Percentiles rank a stretch among this genome's conserved stretches.
phyloP scores from a whole-genome alignment of 2,329 filamentous ascomycete genomes.

The Akanthomyces uredinophilus region DNA sequence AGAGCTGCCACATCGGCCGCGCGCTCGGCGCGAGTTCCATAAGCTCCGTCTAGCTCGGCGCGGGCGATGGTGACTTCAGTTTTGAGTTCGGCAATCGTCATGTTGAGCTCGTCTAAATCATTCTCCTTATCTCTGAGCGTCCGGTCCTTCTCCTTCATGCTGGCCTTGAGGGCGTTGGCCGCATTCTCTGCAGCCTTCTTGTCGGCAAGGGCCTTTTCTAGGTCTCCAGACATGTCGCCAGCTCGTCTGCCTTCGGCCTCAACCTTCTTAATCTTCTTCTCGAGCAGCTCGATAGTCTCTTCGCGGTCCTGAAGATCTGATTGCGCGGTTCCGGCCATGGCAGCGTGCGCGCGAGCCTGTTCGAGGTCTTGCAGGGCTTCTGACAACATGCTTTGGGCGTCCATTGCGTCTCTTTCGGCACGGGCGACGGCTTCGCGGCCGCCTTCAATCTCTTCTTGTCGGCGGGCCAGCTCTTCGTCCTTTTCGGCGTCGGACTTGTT shows the following conservation, averaged over 20 bases:
- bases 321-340: conserved; percentile 21
- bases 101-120: conserved; percentile 46
- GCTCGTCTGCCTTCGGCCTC: conserved; percentile 27
- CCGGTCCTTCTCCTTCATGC: conserved; percentile 34
- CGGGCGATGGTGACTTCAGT: conserved; percentile 56
- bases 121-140: conserved; percentile 44
- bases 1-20: conserved; percentile 53
- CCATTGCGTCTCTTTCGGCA: conserved; percentile 34
- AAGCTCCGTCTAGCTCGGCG: conserved; percentile 58
- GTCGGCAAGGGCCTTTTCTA: conserved; percentile 25
- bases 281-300: conserved; percentile 37
- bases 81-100: conserved; percentile 53
- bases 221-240: conserved; percentile 23
- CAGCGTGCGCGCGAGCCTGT: conserved; percentile 24
- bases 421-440: conserved; percentile 30
- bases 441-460: conserved; percentile 51
- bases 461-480: conserved; percentile 57
- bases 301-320: conserved; percentile 39
- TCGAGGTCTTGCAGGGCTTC: conserved; percentile 45
- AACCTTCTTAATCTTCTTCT: conserved; percentile 34
- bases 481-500: conserved; percentile 74
- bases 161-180: conserved; percentile 17
- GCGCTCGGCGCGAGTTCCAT: conserved; percentile 54
- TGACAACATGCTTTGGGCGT: conserved; percentile 44
- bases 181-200: conserved; percentile 17